A percentile compares a stretch with the other conserved stretches of the same genome.
phyloP scores from a whole-genome alignment of 768 basidiomycete genomes.

The Xerocomus potaroensis region DNA sequence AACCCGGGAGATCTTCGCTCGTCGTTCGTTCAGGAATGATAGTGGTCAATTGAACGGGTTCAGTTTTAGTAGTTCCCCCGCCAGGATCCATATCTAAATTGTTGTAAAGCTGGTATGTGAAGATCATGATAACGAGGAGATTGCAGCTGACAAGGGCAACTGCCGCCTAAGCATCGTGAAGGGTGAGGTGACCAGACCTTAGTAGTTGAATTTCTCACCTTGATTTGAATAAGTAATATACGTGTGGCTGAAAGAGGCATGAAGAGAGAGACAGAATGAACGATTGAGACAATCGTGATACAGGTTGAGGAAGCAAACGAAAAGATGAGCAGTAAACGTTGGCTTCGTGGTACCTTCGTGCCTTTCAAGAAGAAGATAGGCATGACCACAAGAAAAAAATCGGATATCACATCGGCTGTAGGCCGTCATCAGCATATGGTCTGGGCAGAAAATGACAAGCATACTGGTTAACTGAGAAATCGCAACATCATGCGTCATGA shows the following conservation, averaged over 20 bases:
- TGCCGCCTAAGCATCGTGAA: conserved; percentile 11
- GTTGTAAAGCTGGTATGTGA: conserved; percentile 11
- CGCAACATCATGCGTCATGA: background rate
- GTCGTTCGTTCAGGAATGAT: conserved; percentile 3
- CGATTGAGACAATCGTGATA: conserved; percentile 17
- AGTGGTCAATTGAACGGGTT: conserved; percentile 13
- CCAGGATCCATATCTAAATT: conserved; percentile 1
- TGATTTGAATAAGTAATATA: conserved; percentile 16
- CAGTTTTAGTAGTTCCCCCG: background rate
- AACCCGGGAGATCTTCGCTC: background rate
- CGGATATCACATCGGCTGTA: conserved; percentile 20
- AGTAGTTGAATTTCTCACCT: conserved; percentile 10
- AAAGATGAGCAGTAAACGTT: conserved; percentile 14
- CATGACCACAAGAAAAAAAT: conserved; percentile 10
- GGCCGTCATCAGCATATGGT: background rate
- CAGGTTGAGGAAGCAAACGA: conserved; percentile 21
- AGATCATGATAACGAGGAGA: conserved; percentile 18
- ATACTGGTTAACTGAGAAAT: conserved; percentile 15
- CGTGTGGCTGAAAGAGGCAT: background rate
- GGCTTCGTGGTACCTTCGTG: conserved; percentile 9
- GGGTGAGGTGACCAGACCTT: background rate
- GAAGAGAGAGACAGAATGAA: conserved; percentile 11
- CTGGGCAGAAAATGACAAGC: background rate
- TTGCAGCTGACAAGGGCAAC: conserved; percentile 19
- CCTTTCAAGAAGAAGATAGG: conserved; percentile 14